Conservation (phyloP, 2,329 filamentous ascomycete genomes). For the Ascochyta lentis region DNA sequence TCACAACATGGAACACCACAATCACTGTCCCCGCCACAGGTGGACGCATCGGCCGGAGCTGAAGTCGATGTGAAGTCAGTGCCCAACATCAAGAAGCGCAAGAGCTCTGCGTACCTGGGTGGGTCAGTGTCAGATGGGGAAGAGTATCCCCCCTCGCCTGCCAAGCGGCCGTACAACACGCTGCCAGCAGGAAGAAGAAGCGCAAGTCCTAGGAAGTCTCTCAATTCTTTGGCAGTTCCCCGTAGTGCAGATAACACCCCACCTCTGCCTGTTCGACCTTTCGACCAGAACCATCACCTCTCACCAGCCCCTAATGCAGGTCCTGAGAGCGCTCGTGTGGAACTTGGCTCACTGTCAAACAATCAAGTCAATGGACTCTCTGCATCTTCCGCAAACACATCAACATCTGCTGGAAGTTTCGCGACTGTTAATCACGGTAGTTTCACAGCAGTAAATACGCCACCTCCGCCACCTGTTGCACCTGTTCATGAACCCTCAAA, state of each 20-base stretch:
- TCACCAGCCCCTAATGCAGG: constrained; percentile 26
- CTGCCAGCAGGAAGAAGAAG: constrained; percentile 34
- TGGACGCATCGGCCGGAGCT: constrained; percentile 25
- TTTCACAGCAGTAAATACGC: constrained; percentile 35
- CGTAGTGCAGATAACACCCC: constrained; percentile 38
- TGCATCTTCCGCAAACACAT: constrained; percentile 19
- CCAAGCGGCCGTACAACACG: constrained; percentile 40
- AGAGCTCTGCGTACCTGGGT: constrained; percentile 37
- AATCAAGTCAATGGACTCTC: constrained; percentile 39
- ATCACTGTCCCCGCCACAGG: constrained; percentile 35
- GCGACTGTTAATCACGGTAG: constrained; percentile 30
- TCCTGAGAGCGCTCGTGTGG: constrained; percentile 30
- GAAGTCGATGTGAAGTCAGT: constrained; percentile 32
- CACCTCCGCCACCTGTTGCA: constrained; percentile 24
- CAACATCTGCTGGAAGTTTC: constrained; percentile 25
- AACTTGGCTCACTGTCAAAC: constrained; percentile 38
- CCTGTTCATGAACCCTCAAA: constrained; percentile 19
- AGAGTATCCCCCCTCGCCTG: constrained; percentile 30
- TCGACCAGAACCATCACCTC: constrained; percentile 27
- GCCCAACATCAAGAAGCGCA: constrained; percentile 40
- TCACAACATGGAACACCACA: constrained; percentile 41
- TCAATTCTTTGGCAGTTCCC: constrained; percentile 32
- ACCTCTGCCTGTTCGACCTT: constrained; percentile 30
- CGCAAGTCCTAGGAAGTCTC: constrained; percentile 38
- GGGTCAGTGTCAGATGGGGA: constrained; percentile 41